A percentile compares a stretch with the other conserved stretches of the same genome.
Conservation (phyloP, 208 protist genomes). For the Leptomonas pyrrhocoris region DNA sequence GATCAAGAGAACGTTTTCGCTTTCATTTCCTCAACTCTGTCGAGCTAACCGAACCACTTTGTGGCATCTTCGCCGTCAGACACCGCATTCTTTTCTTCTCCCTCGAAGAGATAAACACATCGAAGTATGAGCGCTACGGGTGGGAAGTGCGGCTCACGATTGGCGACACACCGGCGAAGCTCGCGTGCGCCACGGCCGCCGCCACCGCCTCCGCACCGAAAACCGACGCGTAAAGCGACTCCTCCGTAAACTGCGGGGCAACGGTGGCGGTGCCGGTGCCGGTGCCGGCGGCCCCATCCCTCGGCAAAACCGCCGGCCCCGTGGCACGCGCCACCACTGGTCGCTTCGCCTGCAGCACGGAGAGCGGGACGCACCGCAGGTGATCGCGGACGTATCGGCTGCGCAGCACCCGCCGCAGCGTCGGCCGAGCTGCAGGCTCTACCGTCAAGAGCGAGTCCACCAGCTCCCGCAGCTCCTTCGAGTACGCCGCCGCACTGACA, state of each 20-base stretch:
- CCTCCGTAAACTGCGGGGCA: slow-evolving; percentile 14
- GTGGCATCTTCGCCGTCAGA: background rate
- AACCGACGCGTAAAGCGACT: slow-evolving; percentile 35
- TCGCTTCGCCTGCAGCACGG: slow-evolving; percentile 34
- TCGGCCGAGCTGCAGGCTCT: slow-evolving; percentile 55
- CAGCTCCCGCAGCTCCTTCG: slow-evolving; percentile 53
- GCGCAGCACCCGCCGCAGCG: slow-evolving; percentile 59
- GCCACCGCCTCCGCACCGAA: slow-evolving; percentile 59
- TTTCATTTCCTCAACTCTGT: too few relatives aligned
- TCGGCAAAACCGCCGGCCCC: background rate
- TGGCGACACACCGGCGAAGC: slow-evolving; percentile 9
- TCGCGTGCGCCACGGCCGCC: slow-evolving; percentile 31
- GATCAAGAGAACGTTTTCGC: too few relatives aligned
- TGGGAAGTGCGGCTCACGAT: slow-evolving; percentile 9
- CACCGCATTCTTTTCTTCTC: background rate
- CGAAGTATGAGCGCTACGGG: slow-evolving; percentile 3
- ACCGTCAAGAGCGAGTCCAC: slow-evolving; percentile 69
- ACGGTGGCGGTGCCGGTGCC: background rate
- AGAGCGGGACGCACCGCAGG: slow-evolving; percentile 43
- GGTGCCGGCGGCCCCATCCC: too few relatives aligned
- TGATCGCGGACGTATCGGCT: slow-evolving; percentile 51
- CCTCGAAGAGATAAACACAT: too few relatives aligned
- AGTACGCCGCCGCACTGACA: slow-evolving; percentile 35
- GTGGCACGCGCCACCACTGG: background rate
- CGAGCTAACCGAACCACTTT: too few relatives aligned